Percentiles rank a stretch among this genome's conserved stretches.
These are phyloP conservation scores for Wallacemonas collosoma DNA, from an alignment of 208 protist genomes.

Conservation along the genomic window DNA sequence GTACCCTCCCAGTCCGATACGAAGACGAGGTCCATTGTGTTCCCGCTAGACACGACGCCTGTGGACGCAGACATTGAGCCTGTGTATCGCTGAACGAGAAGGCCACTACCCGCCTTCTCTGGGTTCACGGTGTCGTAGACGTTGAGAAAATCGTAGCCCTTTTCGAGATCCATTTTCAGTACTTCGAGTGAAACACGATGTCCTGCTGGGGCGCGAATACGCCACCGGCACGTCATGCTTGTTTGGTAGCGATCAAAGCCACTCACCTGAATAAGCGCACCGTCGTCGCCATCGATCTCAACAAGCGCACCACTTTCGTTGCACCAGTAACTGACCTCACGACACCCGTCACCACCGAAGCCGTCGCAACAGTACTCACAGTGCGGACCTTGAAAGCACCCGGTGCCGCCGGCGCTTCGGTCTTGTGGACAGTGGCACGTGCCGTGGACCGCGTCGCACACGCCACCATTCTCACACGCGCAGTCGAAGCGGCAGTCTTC, in stretches of 20 bases:
- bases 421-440: constrained; percentile 55
- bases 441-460: constrained; percentile 51
- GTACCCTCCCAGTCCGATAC: constrained; percentile 50
- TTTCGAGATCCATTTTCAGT: constrained; percentile 45
- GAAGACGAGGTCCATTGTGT: constrained; percentile 50
- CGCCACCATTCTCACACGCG: constrained; percentile 51
- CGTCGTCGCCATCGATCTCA: constrained; percentile 31
- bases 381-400: constrained; percentile 59
- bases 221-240: constrained; percentile 60
- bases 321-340: constrained; percentile 79
- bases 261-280: constrained; percentile 73
- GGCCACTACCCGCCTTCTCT: not conserved
- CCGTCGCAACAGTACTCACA: constrained; percentile 81
- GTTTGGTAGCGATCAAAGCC: constrained; percentile 53
- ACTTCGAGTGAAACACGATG: constrained; percentile 46
- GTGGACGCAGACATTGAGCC: not conserved
- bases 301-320: constrained; percentile 40
- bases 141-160: constrained; percentile 34
- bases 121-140: constrained; percentile 44
- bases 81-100: constrained; percentile 4
- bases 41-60: constrained; percentile 29
- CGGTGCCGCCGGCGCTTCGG: constrained; percentile 25
- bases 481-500: constrained; percentile 69
- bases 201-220: constrained; percentile 35
- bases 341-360: constrained; percentile 56